Evolutionary conservation across 345 rosid species (phyloP).

Genomic region (Acer saccharum): DNA sequence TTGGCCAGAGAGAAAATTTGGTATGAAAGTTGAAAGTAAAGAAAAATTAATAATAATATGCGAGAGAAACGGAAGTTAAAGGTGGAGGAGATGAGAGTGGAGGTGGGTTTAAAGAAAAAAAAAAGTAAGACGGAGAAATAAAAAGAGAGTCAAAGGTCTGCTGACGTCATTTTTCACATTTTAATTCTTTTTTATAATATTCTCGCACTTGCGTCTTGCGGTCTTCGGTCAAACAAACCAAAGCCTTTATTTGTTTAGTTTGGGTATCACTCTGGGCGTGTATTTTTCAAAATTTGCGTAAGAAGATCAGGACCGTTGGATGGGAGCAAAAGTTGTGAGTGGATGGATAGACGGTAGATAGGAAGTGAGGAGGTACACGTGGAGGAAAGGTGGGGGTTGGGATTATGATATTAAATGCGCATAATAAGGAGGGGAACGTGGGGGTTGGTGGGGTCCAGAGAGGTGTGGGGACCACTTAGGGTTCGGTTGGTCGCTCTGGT

Average conservation of each 20-base stretch:
- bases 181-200: background rate
- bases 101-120: constrained; percentile 47
- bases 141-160: constrained; percentile 49
- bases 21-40: constrained; percentile 3
- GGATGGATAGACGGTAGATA: background rate
- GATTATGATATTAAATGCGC: constrained; percentile 16
- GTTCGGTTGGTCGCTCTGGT: constrained; percentile 36
- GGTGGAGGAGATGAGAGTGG: constrained; percentile 2
- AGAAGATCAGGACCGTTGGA: constrained; percentile 31
- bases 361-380: constrained; percentile 4
- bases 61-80: background rate
- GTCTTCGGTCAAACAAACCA: constrained; percentile 41
- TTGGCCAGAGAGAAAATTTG: constrained; percentile 21
- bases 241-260: background rate
- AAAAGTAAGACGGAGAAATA: background rate
- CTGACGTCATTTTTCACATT: constrained; percentile 44
- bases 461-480: constrained; percentile 18
- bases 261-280: constrained; percentile 19
- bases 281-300: background rate
- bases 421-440: constrained; percentile 30
- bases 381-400: background rate
- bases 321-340: background rate
- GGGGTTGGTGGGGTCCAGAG: constrained; percentile 26
- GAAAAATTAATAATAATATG: background rate
- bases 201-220: constrained; percentile 6